Conservation (phyloP, 108 stramenopile genomes). For the Cyclostephanos tholiformis region DNA sequence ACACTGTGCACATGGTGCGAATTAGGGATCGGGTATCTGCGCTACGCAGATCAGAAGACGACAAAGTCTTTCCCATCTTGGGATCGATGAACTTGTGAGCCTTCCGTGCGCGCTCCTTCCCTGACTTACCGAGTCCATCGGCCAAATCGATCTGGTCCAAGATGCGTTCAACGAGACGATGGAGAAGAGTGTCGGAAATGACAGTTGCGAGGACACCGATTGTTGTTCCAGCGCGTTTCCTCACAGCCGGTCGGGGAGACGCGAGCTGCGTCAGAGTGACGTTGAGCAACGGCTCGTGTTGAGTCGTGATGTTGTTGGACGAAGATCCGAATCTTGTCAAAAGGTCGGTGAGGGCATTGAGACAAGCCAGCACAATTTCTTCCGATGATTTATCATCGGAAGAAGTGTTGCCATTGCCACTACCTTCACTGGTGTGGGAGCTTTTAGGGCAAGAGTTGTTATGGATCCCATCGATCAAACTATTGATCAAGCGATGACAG, state of each 20-base stretch:
- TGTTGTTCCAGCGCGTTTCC: slow-evolving; percentile 92
- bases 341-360: slow-evolving; percentile 92
- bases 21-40: slow-evolving; percentile 76
- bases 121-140: slow-evolving; percentile 38
- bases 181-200: slow-evolving; percentile 75
- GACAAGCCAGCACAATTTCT: slow-evolving; percentile 76
- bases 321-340: slow-evolving; percentile 87
- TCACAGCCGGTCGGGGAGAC: slow-evolving; percentile 59
- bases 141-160: slow-evolving; percentile 74
- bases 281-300: slow-evolving; percentile 84
- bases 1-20: slow-evolving; percentile 91
- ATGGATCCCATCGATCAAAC: slow-evolving; percentile 85
- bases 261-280: slow-evolving; percentile 74
- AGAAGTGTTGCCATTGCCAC: slow-evolving; percentile 1
- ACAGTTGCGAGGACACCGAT: slow-evolving; percentile 89
- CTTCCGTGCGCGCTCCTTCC: slow-evolving; percentile 46
- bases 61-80: slow-evolving; percentile 16
- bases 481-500: slow-evolving; percentile 65
- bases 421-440: not conserved
- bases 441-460: slow-evolving; percentile 8
- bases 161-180: slow-evolving; percentile 78
- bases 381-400: slow-evolving; percentile 49
- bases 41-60: slow-evolving; percentile 24
- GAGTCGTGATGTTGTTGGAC: slow-evolving; percentile 57
- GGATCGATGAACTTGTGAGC: slow-evolving; percentile 22